Conservation (phyloP, 139 green algal genomes). For the Chlorella sp. region DNA sequence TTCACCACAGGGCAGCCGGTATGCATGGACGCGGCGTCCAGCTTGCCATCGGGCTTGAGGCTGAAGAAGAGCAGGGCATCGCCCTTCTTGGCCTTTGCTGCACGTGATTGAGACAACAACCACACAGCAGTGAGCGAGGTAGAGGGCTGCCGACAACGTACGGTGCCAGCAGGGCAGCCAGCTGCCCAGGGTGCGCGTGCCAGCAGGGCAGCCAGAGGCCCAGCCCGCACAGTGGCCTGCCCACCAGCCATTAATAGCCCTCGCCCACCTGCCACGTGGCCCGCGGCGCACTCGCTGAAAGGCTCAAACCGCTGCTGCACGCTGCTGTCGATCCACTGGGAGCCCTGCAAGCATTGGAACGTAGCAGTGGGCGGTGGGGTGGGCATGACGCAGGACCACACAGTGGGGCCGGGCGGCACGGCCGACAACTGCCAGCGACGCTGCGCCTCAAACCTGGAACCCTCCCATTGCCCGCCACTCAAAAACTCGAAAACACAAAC, state of each 20-base stretch:
- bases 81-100: constrained; percentile 47
- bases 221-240: too few relatives aligned
- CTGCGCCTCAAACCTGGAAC: too few relatives aligned
- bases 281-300: constrained; percentile 66
- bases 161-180: too few relatives aligned
- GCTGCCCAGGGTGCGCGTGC: too few relatives aligned
- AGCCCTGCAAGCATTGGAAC: neutral
- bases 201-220: neutral
- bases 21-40: constrained; percentile 48
- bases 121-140: neutral
- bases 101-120: neutral
- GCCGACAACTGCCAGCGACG: too few relatives aligned
- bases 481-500: too few relatives aligned
- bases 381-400: too few relatives aligned
- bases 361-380: too few relatives aligned
- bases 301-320: constrained; percentile 38
- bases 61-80: constrained; percentile 66
- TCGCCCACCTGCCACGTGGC: constrained; percentile 46
- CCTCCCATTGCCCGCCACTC: too few relatives aligned
- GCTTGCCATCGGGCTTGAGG: constrained; percentile 42
- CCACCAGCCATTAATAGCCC: too few relatives aligned
- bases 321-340: constrained; percentile 18
- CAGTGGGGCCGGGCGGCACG: too few relatives aligned
- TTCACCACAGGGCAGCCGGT: constrained; percentile 20
- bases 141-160: neutral